Evolutionary conservation across 306 rosid genomes (phyloP).

Genomic region (Morella rubra): DNA sequence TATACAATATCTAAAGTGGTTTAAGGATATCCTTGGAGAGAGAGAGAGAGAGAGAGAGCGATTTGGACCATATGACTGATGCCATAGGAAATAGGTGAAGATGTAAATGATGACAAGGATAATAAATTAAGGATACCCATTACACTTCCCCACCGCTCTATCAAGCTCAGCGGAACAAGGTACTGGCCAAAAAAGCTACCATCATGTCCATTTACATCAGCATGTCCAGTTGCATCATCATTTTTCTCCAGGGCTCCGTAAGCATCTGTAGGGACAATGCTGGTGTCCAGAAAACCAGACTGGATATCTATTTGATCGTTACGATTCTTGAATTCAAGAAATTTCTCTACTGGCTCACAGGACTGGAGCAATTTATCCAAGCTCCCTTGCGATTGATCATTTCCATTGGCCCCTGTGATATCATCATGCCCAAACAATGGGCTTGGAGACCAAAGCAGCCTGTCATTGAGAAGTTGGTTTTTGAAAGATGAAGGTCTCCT

Average conservation of each 20-base stretch:
- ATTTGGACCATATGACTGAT: slow-evolving; percentile 5
- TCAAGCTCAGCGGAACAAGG: slow-evolving; percentile 65
- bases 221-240: slow-evolving; percentile 25
- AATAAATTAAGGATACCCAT: slow-evolving; percentile 87
- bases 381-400: slow-evolving; percentile 44
- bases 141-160: slow-evolving; percentile 97
- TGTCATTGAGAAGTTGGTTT: slow-evolving; percentile 41
- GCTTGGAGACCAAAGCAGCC: slow-evolving; percentile 49
- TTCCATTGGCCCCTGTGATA: slow-evolving; percentile 28
- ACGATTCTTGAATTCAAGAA: slow-evolving; percentile 58
- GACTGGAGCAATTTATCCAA: slow-evolving; percentile 50
- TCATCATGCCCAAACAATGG: slow-evolving; percentile 54
- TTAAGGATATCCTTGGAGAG: slow-evolving; percentile 36
- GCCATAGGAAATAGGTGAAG: slow-evolving; percentile 7
- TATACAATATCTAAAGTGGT: slow-evolving; percentile 69
- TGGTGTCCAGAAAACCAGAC: slow-evolving; percentile 26
- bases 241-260: slow-evolving; percentile 29
- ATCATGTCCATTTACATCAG: slow-evolving; percentile 25
- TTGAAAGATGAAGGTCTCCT: slow-evolving; percentile 62
- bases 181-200: slow-evolving; percentile 47
- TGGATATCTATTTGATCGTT: slow-evolving; percentile 26
- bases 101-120: slow-evolving; percentile 8
- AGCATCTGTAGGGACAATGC: slow-evolving; percentile 27
- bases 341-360: slow-evolving; percentile 71
- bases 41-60: slow-evolving; percentile 11